Conservation (phyloP, 805 yeast genomes). For the Candida methanosorbosa region DNA sequence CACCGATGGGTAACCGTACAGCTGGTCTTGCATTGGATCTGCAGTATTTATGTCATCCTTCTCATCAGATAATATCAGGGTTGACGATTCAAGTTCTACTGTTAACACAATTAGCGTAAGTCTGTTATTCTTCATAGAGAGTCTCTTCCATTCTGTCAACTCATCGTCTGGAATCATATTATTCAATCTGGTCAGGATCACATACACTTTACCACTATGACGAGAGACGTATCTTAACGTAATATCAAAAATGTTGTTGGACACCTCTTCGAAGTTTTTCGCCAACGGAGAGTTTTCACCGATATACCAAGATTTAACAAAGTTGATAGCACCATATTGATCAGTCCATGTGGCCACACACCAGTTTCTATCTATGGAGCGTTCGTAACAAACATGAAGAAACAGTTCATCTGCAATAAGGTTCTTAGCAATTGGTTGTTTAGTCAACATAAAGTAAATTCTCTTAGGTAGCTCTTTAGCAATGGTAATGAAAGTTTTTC, state of each 20-base stretch:
- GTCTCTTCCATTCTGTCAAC: conserved; percentile 66
- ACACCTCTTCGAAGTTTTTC: conserved; percentile 41
- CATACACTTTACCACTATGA: conserved; percentile 46
- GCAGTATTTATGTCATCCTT: conserved; percentile 8
- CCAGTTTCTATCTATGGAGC: conserved; percentile 80
- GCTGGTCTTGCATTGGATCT: not conserved
- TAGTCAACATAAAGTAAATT: conserved; percentile 35
- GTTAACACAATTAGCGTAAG: conserved; percentile 63
- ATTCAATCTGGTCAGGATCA: conserved; percentile 61
- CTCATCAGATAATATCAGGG: conserved; percentile 23
- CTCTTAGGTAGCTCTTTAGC: conserved; percentile 33
- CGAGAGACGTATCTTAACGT: conserved; percentile 36
- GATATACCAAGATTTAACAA: conserved; percentile 56
- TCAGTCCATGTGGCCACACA: conserved; percentile 85
- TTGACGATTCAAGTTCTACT: conserved; percentile 49
- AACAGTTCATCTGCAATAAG: conserved; percentile 61
- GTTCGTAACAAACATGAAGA: conserved; percentile 77
- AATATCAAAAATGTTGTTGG: conserved; percentile 59
- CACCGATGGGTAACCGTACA: conserved; percentile 2
- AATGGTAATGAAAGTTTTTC: conserved; percentile 27
- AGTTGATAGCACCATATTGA: conserved; percentile 59
- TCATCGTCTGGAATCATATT: conserved; percentile 79
- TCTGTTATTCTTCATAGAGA: conserved; percentile 47
- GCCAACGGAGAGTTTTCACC: conserved; percentile 21
- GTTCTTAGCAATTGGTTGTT: conserved; percentile 23